Percentiles rank a stretch among this genome's conserved stretches.
Conservation (phyloP, 75 land plant species). For the Sequoia sempervirens region DNA sequence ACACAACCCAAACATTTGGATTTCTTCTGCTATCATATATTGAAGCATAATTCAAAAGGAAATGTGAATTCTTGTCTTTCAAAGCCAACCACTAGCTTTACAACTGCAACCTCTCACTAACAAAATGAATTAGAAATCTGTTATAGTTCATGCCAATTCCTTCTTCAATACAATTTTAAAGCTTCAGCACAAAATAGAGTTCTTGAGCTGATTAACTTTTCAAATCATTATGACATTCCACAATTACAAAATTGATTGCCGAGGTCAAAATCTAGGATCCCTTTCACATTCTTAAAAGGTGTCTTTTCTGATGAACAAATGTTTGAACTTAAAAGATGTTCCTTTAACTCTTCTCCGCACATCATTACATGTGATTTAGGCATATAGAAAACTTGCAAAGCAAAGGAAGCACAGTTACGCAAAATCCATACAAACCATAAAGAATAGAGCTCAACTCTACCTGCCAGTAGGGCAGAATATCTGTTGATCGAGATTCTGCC, state of each 20-base stretch:
- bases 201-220: background rate
- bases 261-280: background rate
- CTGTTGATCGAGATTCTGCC: slow-evolving; percentile 88
- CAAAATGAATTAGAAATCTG: background rate
- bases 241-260: background rate
- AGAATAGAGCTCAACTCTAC: slow-evolving; percentile 22
- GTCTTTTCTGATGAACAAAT: slow-evolving; percentile 10
- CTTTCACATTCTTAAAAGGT: background rate
- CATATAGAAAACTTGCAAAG: background rate
- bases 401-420: background rate
- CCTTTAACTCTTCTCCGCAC: background rate
- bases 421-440: background rate
- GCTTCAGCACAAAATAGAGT: background rate
- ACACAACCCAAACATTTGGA: background rate
- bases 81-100: background rate
- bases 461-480: slow-evolving; percentile 99
- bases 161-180: background rate
- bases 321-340: background rate
- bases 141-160: background rate
- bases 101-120: background rate
- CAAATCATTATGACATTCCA: background rate
- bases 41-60: background rate
- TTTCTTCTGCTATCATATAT: background rate
- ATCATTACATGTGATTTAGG: background rate
- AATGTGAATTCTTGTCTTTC: background rate